These are phyloP conservation scores for Xylariaceae sp. DNA, from an alignment of 2,329 filamentous ascomycete genomes.

Conservation along the genomic window DNA sequence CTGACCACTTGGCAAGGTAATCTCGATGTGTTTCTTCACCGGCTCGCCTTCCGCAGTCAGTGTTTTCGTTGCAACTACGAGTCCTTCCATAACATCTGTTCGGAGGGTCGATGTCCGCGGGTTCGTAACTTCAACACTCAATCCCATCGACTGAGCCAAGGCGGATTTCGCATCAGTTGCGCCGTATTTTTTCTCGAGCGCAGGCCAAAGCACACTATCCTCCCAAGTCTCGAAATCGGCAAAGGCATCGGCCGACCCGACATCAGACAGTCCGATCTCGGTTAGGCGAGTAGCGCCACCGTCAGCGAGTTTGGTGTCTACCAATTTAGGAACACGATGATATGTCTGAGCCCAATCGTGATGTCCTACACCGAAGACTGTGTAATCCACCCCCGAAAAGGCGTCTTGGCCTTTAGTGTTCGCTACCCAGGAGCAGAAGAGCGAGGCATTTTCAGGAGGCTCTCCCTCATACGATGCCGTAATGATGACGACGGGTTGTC, in stretches of 20 bases:
- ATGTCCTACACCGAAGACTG: constrained; percentile 66
- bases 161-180: constrained; percentile 19
- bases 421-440: constrained; percentile 66
- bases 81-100: constrained; percentile 60
- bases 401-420: constrained; percentile 43
- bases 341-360: constrained; percentile 49
- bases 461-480: constrained; percentile 72
- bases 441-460: constrained; percentile 66
- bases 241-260: constrained; percentile 52
- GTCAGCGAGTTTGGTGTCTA: constrained; percentile 44
- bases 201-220: constrained; percentile 50
- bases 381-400: constrained; percentile 56
- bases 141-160: constrained; percentile 18
- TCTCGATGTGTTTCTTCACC: constrained; percentile 61
- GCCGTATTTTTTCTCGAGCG: constrained; percentile 36
- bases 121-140: constrained; percentile 49
- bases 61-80: constrained; percentile 50
- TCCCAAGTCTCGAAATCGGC: constrained; percentile 57
- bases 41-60: constrained; percentile 49
- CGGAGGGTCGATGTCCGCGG: constrained; percentile 55
- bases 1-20: constrained; percentile 62
- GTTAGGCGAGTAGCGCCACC: constrained; percentile 47
- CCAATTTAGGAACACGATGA: constrained; percentile 51
- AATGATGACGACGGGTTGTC: constrained; percentile 62
- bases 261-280: constrained; percentile 47